Evolutionary conservation across 495 filamentous ascomycete species (phyloP), one percentile per base, ranked within the genome.

Genomic region (Cercophora sp.): DNA sequence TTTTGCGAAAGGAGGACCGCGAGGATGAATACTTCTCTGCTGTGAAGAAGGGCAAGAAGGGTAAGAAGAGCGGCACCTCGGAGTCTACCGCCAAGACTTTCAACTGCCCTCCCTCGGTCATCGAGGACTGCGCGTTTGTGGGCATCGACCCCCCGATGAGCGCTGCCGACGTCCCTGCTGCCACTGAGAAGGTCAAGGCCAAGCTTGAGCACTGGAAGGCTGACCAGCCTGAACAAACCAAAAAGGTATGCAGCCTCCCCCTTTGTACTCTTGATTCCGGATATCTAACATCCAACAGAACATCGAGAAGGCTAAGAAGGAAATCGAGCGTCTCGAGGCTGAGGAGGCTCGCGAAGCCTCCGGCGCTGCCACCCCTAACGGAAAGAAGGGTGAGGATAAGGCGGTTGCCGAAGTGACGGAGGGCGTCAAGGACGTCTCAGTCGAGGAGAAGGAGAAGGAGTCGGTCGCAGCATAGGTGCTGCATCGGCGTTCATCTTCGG

Each of bases 181-280:
- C 80, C 2, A 69, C 87, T 10, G 90, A 96, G 79, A 92, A 95
- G 77, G 78, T 97, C 59, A 89, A 89, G 66, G 87, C 79, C 52
- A 97, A 97, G 78, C 75, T 96, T 32, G 85, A 83, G n/a, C 79
- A 85, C 59, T 99, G 92, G 89, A 96, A 96, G 79, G 77, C 83
- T 34, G 86, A 94, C 70, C 92, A 96, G 74, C 81, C 88, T 29
- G 76, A 79, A 50, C 89, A 96, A 76, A 99, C 93, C n/a, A 82
- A 87, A 55, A 86, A 89, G 79, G 93, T 96, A 70, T 70, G 81
- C 76, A 61, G 39, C 26, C 26, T 20, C 9, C 11, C 15, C 3
- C 5, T 43, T 34, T 52, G 4, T 27, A 25, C 27, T 39, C 3
- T 24, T 19, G 43, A 41, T 22, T 2, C 19, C 9, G 3, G 1